Evolutionary conservation across 345 rosid genomes (phyloP), one percentile per base, ranked within the genome.

Genomic region (Erucastrum elatum): DNA sequence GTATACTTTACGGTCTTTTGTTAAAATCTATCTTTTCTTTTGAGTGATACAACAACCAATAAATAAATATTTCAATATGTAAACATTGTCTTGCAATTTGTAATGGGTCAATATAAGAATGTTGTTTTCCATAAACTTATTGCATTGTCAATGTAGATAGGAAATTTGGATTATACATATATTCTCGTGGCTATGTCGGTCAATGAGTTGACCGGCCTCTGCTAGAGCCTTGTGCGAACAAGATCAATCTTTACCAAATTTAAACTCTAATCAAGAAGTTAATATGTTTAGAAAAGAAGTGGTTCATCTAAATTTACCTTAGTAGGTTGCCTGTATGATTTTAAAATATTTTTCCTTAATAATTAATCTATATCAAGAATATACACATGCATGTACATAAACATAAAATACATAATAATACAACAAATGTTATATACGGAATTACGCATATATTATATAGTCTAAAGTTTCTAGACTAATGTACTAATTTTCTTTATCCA

Each of bases 1-100:
- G 15, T 44, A 73, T 73, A 79, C 75, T 74, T 62, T 71, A 64
- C 76, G 64, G 41, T n/a, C 31, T 39, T 33, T 58, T 7, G 61
- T 78, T 56, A 0, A 27, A 25, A 11, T 49, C 5, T 30, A 0
- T 10, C 1, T 16, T 15, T 53, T 6, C 10, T 62, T 17, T 30
- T 25, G 9, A 44, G 4, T 17, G 34, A 21, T 60, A 8, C 31
- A 77, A 49, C 56, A 77, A 33, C 55, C 29, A 35, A 70, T 15
- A 10, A 77, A 51, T 62, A 44, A 30, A 60, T 76, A 25, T 10
- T 44, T 15, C 1, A 33, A 33, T 76, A 3, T 46, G 49, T 41
- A 41, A 17, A 44, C 17, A 27, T 27, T 68, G 34, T 41, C 34
- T 75, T 75, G 49, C 33, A 34, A 66, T 2, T 58, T 26, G 58